Base-by-base conservation (phyloP, 192 early-diverging fungal genomes). In the Thamnidium elegans region DNA sequence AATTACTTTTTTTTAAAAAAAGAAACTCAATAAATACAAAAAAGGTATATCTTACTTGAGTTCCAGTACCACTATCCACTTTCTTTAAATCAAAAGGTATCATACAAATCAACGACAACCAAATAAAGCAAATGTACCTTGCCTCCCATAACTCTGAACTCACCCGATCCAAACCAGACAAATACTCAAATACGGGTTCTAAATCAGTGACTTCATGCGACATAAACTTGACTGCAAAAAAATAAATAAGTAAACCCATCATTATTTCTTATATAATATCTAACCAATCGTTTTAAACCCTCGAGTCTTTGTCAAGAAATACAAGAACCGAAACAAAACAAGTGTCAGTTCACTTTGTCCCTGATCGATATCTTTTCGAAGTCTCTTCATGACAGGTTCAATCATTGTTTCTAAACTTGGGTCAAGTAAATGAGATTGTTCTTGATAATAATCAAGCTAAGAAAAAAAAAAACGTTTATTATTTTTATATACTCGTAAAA, bases 41-140 rank as follows among this genome's bases (percentile, higher is more conserved):
- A n/a, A n/a, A 26, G 26, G 26, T 2, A 26, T 26, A 26, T 26
- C 26, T 26, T n/a, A 56, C 69, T 1, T 34, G 53, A 10, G 68
- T 69, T 4, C 54, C 50, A 3, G 73, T 63, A 1, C 83, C 80
- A 63, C 92, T 93, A 70, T 97, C 97, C 19, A 99, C 84, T 14
- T 76, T 88, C 60, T 80, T 84, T 11, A 99, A 78, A 69, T 98
- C 94, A 74, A 99, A 99, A 4, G 97, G 97, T 34, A 96, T 86
- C 91, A 96, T 96, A 53, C 85, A 86, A 70, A 98, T 81, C n/a
- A 97, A 82, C 8, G 95, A 96, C 13, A 98, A 77, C 95, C 96
- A 98, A 11, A 99, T 81, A 20, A 96, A 68, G 14, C 90, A 75
- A 14, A 95, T 73, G 63, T 92, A 98, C 13, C 92, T 84, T 1